A percentile compares a stretch with the other conserved stretches of the same genome.
phyloP scores from a whole-genome alignment of 371 early-diverging fungal species.

The Mucor lusitanicus region DNA sequence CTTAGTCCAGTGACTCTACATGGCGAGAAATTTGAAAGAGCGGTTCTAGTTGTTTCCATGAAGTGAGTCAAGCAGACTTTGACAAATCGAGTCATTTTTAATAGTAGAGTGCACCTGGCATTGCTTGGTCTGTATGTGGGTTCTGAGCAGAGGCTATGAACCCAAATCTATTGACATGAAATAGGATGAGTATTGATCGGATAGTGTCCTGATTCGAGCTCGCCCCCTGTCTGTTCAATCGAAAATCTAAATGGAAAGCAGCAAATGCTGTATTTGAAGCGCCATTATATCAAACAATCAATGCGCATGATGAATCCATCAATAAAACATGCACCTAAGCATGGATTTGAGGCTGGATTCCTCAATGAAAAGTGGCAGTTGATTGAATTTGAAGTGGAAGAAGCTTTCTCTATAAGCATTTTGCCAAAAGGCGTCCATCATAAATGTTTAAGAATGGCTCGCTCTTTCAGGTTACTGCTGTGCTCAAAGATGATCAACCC shows the following conservation, averaged over 20 bases:
- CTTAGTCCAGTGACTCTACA: slow-evolving; percentile 3
- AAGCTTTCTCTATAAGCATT: too few species aligned
- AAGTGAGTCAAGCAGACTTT: neutral
- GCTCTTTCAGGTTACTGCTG: too few species aligned
- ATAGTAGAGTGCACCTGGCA: neutral
- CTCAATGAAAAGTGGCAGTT: too few species aligned
- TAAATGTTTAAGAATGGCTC: too few species aligned
- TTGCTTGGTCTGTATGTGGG: neutral
- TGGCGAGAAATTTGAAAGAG: neutral
- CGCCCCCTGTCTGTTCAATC: neutral
- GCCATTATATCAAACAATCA: neutral
- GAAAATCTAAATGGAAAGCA: neutral
- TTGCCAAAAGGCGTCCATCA: too few species aligned
- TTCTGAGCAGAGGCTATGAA: neutral
- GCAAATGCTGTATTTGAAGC: neutral
- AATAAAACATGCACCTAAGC: too few species aligned
- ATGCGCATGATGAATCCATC: neutral
- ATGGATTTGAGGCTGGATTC: too few species aligned
- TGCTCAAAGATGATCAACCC: too few species aligned
- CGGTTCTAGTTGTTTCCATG: neutral
- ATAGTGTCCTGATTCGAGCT: too few species aligned
- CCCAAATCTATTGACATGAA: neutral
- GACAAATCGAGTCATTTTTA: slow-evolving; percentile 1
- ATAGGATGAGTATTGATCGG: neutral
- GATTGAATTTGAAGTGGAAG: too few species aligned